Evolutionary conservation across 176 grass and related monocot species (phyloP), one percentile per base, ranked within the genome.

Genomic region (Pontederia crassipes): DNA sequence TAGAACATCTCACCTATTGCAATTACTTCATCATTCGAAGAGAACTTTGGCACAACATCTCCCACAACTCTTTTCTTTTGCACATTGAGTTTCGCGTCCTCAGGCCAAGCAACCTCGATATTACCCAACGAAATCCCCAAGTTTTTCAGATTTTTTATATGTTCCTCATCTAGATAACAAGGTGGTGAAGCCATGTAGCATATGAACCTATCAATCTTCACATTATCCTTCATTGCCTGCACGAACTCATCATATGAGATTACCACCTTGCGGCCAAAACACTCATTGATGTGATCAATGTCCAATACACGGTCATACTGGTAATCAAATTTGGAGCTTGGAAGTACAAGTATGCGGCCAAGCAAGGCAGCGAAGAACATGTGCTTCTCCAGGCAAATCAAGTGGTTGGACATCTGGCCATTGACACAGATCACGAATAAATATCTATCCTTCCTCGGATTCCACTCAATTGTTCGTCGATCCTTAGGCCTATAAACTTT

Each of bases 381-480:
- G 76, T 98, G 87, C 69, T 98, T 98, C 81, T 98, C 93, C 67
- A 98, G 74, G 72, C 93, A 98, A 57, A 98, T 92, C 75, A 98
- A 55, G 61, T 98, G 93, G 79, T 98, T 98, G 18, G 93, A 98
- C 87, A 98, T 98, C 65, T 98, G 93, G 35, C 93, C 93, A 0
- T 87, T 88, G 12, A 83, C 9, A 32, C 93, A 98, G 72, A 98
- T 79, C 11, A 79, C 93, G 11, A 98, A 81, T 12, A 98, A 79
- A 74, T 83, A 92, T 2, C 67, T 60, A 55, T 92, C 77, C 11
- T 88, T 98, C 77, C 79, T 98, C 51, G 93, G 93, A 50, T 74
- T 86, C 93, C 93, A 98, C 52, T 98, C 87, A 2, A 98, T 86
- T 17, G 93, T 92, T 59, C 81, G 57, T 65, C 84, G 72, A 53